Percentiles rank a stretch among this genome's conserved stretches.
phyloP scores from a whole-genome alignment of 2,329 filamentous ascomycete species.

The Trichoderma breve region DNA sequence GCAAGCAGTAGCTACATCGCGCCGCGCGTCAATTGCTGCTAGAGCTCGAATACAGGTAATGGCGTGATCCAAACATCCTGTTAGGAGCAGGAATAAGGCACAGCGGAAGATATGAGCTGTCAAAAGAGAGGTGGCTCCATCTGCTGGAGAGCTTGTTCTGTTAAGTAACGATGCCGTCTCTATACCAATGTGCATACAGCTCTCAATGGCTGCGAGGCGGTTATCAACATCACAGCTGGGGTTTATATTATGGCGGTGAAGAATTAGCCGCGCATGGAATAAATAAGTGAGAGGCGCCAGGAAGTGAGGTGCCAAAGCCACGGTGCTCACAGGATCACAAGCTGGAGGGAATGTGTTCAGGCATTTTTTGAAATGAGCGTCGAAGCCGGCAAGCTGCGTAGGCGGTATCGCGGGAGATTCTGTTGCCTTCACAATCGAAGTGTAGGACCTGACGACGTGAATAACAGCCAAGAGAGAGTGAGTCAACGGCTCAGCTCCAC shows the following conservation, averaged over 20 bases:
- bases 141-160: constrained; percentile 61
- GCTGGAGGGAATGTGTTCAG: constrained; percentile 71
- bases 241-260: constrained; percentile 85
- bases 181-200: constrained; percentile 70
- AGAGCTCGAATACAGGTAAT: constrained; percentile 70
- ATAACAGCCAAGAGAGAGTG: constrained; percentile 76
- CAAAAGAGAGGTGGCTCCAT: constrained; percentile 70
- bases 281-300: constrained; percentile 75
- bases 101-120: constrained; percentile 87
- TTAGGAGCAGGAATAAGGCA: constrained; percentile 73
- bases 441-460: constrained; percentile 75
- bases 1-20: constrained; percentile 73
- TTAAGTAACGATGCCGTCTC: constrained; percentile 77
- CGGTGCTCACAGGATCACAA: constrained; percentile 65
- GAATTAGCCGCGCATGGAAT: constrained; percentile 76
- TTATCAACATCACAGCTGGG: constrained; percentile 65
- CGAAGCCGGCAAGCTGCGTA: constrained; percentile 71
- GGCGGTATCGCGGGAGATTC: constrained; percentile 64
- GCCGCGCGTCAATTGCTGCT: constrained; percentile 65
- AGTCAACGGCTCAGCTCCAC: constrained; percentile 55
- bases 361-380: constrained; percentile 75
- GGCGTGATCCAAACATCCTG: constrained; percentile 70
- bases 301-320: constrained; percentile 69
- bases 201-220: constrained; percentile 69
- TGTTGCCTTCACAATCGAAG: constrained; percentile 69